A percentile compares a stretch with the other conserved stretches of the same genome.
These are phyloP conservation scores for Russula earlei DNA, from an alignment of 768 basidiomycete species.

Conservation along the genomic window DNA sequence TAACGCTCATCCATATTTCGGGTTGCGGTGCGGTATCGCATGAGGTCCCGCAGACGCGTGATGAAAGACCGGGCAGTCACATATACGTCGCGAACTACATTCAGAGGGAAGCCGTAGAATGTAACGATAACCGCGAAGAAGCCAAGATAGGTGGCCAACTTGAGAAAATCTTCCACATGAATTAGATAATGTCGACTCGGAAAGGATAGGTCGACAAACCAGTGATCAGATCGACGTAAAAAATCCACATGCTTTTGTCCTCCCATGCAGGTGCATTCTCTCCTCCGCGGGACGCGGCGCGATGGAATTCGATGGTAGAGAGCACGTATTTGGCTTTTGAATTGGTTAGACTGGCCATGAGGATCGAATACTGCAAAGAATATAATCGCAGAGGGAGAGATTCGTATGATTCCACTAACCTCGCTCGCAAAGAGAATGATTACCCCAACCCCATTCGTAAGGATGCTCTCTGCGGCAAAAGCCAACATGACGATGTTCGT, in stretches of 20 bases:
- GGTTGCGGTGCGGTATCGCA: slow-evolving; percentile 89
- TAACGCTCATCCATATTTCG: slow-evolving; percentile 94
- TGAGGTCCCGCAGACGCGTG: slow-evolving; percentile 74
- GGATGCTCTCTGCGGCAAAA: slow-evolving; percentile 71
- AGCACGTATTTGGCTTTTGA: slow-evolving; percentile 76
- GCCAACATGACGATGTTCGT: slow-evolving; percentile 71
- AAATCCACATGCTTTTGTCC: slow-evolving; percentile 94
- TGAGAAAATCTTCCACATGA: slow-evolving; percentile 70
- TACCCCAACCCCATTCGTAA: slow-evolving; percentile 72
- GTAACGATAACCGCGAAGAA: slow-evolving; percentile 94
- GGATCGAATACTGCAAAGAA: slow-evolving; percentile 65
- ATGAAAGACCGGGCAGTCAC: slow-evolving; percentile 91
- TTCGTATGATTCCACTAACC: slow-evolving; percentile 35
- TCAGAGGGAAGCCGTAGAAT: slow-evolving; percentile 89
- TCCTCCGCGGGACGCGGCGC: slow-evolving; percentile 68
- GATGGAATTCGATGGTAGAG: slow-evolving; percentile 70
- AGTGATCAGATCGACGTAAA: slow-evolving; percentile 87
- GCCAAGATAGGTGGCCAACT: slow-evolving; percentile 81
- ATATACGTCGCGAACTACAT: slow-evolving; percentile 96
- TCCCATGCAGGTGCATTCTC: slow-evolving; percentile 92
- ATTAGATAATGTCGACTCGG: slow-evolving; percentile 8
- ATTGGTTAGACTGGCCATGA: slow-evolving; percentile 72
- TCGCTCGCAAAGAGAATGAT: slow-evolving; percentile 96
- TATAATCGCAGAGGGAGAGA: slow-evolving; percentile 12
- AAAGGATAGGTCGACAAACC: slow-evolving; percentile 40